A percentile compares a stretch with the other conserved stretches of the same genome.
phyloP scores from a whole-genome alignment of 2,329 filamentous ascomycete genomes.

The Colletotrichum orchidophilum region DNA sequence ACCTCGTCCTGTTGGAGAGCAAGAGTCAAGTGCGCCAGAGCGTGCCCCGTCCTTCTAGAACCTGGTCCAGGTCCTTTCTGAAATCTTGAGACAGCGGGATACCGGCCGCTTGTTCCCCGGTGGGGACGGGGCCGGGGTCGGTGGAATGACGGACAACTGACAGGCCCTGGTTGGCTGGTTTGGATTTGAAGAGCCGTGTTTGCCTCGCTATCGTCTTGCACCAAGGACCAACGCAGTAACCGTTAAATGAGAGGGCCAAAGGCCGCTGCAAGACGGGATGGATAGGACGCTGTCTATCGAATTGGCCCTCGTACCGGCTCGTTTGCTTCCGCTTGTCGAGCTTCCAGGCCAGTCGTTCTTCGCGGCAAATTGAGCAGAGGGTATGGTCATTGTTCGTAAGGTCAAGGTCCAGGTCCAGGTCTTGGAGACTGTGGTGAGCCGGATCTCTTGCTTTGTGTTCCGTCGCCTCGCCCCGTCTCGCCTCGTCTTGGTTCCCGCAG shows the following conservation, averaged over 20 bases:
- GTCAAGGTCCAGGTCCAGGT: not conserved
- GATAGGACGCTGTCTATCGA: not conserved
- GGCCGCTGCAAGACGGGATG: not conserved
- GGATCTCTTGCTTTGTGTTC: not conserved
- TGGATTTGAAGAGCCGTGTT: constrained; percentile 7
- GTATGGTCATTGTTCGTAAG: not conserved
- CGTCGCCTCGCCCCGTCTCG: constrained; percentile 27
- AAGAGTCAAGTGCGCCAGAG: constrained; percentile 9
- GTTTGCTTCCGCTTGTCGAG: not conserved
- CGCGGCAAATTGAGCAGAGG: not conserved
- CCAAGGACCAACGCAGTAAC: not conserved
- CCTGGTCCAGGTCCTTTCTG: constrained; percentile 23
- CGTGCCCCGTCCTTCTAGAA: constrained; percentile 29
- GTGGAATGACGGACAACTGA: constrained; percentile 26
- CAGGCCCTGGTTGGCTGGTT: constrained; percentile 1
- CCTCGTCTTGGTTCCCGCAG: constrained; percentile 15
- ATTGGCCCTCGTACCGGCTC: not conserved
- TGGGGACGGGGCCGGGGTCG: constrained; percentile 23
- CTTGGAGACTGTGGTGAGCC: not conserved
- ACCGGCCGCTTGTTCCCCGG: constrained; percentile 29
- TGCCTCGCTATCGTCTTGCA: not conserved
- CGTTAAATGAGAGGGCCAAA: not conserved
- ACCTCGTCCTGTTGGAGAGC: constrained; percentile 1
- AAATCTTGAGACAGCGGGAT: constrained; percentile 32
- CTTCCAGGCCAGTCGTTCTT: not conserved